phyloP scores from a whole-genome alignment of 768 basidiomycete species.

The Suillus weaverae region DNA sequence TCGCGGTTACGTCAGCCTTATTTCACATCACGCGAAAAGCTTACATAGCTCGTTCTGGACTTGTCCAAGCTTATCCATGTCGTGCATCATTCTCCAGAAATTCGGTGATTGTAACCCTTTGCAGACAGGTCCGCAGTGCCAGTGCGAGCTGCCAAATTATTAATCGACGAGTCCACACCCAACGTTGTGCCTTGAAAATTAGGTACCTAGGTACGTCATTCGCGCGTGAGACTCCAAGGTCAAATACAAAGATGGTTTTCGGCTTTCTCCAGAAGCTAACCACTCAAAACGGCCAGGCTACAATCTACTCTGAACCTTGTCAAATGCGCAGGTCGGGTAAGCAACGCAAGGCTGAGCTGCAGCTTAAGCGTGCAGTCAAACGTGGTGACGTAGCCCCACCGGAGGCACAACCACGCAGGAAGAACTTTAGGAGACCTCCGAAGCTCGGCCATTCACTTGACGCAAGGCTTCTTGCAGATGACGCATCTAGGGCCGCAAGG shows the following conservation, averaged over 20 bases:
- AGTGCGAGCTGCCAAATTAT: neutral
- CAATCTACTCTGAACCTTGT: neutral
- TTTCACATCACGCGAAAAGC: neutral
- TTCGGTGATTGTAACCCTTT: neutral
- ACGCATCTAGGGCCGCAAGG: conserved; percentile 42
- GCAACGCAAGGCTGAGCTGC: conserved; percentile 68
- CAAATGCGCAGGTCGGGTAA: conserved; percentile 51
- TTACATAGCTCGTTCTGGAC: conserved; percentile 6
- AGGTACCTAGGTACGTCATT: neutral
- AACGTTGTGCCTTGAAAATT: neutral
- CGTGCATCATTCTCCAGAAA: neutral
- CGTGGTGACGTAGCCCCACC: conserved; percentile 61
- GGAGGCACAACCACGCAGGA: conserved; percentile 33
- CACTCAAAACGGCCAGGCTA: neutral
- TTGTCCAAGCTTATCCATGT: conserved; percentile 9
- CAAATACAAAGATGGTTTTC: neutral
- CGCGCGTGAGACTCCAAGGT: neutral
- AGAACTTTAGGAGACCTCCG: conserved; percentile 3
- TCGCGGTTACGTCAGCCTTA: neutral
- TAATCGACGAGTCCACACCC: neutral
- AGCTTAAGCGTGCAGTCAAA: conserved; percentile 82
- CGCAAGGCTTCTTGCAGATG: conserved; percentile 20
- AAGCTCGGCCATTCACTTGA: conserved; percentile 13
- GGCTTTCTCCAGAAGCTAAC: neutral
- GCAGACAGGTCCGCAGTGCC: neutral